Base-by-base conservation (phyloP, 306 rosid genomes). In the Pyrus betulifolia region DNA sequence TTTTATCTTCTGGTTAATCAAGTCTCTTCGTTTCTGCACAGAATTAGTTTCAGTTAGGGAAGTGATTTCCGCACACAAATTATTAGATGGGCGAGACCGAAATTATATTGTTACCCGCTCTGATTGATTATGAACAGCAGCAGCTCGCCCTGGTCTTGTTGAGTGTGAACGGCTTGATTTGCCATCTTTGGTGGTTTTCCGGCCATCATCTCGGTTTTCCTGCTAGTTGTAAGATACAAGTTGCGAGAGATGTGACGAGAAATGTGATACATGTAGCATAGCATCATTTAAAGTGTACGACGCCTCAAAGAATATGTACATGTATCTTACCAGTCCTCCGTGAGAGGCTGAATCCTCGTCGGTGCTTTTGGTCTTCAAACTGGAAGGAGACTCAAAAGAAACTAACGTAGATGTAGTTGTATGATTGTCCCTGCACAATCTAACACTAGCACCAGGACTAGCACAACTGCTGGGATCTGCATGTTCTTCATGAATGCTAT, bases 1-100 rank as follows among this genome's bases (percentile, higher is more conserved):
- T 81, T 89, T 86, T 87, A 89, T 77, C 81, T 69, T 89, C 89
- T 89, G 85, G 73, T 86, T 89, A 55, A 89, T 86, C 80, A 81
- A 80, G 67, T 86, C 89, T 60, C 93, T 83, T 59, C 93, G 81
- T 79, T 75, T 89, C 93, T 89, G 25, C 49, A 35, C 42, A 3
- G 13, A 17, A 15, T 63, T 63, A 28, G 9, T 63, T 31, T 63
- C 3, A 7, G 5, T 63, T 63, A 63, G 22, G 10, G 12, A 21
- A 22, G 11, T 51, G 55, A 51, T 51, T 51, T 18, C 19, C 55
- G 21, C 8, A 51, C 8, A 25, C 17, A 5, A 13, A 27, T 61
- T 61, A 3, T 61, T 6, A 27, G 21, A 61, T 38, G 42, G 38
- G 67, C 35, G 67, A 27, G 69, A 66, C 49, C 49, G 5, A 66